Percentiles rank a stretch among this genome's conserved stretches.
These are phyloP conservation scores for Aspergillus clavatus DNA, from an alignment of 2,329 filamentous ascomycete species.

Conservation along the genomic window DNA sequence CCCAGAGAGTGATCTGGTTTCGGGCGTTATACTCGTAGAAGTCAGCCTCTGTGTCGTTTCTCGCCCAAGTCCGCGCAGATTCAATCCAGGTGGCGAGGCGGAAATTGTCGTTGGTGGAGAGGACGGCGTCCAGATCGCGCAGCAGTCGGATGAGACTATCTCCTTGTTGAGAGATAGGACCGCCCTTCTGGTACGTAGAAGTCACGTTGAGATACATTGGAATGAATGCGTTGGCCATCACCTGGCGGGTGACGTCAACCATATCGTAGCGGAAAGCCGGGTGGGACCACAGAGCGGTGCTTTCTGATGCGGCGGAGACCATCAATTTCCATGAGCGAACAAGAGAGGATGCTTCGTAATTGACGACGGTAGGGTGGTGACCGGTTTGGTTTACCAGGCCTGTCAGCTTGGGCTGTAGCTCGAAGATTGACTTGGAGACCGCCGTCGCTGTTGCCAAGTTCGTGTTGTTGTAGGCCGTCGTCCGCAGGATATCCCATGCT, in stretches of 20 bases:
- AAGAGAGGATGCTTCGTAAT: background rate
- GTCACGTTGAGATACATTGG: slow-evolving; percentile 37
- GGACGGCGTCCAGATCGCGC: slow-evolving; percentile 38
- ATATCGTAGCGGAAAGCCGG: slow-evolving; percentile 45
- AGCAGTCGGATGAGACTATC: slow-evolving; percentile 33
- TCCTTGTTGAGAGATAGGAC: slow-evolving; percentile 24
- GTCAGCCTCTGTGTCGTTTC: slow-evolving; percentile 22
- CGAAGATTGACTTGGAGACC: slow-evolving; percentile 46
- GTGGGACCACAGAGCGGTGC: slow-evolving; percentile 41
- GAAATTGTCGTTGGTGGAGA: slow-evolving; percentile 42
- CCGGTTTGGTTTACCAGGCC: slow-evolving; percentile 39
- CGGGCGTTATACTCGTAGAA: slow-evolving; percentile 46
- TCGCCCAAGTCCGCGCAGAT: slow-evolving; percentile 34
- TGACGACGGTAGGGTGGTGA: slow-evolving; percentile 23
- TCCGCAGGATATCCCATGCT: slow-evolving; percentile 46
- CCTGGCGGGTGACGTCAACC: slow-evolving; percentile 48
- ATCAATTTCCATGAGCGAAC: background rate
- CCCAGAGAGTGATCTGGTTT: slow-evolving; percentile 51
- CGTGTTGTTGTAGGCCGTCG: slow-evolving; percentile 48
- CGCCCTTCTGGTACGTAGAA: background rate
- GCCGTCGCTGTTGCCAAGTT: slow-evolving; percentile 39
- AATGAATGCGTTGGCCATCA: slow-evolving; percentile 46
- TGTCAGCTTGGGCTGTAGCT: slow-evolving; percentile 42
- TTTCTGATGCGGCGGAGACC: slow-evolving; percentile 33
- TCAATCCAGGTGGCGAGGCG: slow-evolving; percentile 41